Base-by-base conservation (phyloP, 148 eudicot species). In the Nyssa sinensis region DNA sequence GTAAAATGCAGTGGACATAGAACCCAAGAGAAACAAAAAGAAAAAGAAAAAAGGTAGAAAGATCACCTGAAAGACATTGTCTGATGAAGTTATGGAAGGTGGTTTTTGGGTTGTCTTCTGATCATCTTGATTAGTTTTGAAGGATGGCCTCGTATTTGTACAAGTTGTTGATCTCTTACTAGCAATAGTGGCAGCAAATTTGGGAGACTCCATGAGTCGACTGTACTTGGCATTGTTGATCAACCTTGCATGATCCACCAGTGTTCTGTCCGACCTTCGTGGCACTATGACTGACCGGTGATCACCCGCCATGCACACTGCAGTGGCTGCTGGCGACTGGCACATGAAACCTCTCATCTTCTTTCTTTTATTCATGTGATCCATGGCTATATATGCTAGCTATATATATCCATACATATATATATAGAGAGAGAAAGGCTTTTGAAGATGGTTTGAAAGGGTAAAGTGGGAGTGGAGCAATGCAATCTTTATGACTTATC, bases 341-440 rank as follows among this genome's bases (percentile, higher is more conserved):
- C 94, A 90, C 91, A 90, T 86, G 77, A 88, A 88, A 2, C 91
- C 91, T 71, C 87, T 78, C 83, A 79, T 83, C 76, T 67, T 75
- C 83, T 33, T 62, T 7, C 34, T 35, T 73, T 63, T 73, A 71
- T 81, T 86, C 74, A 37, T 61, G 39, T 67, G 76, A 8, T 32
- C 59, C 24, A 55, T 55, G 21, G 11, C 9, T 1, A 66, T 66
- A 31, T 37, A 4, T 37, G 41, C 44, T 49, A 49, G 55, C 17
- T 33, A 13, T n/a, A 34, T 65, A 65, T 19, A 4, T 63, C 7
- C 34, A 10, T 64, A 35, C 34, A n/a, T 65, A 65, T 35, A 25
- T 37, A 32, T 21, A 71, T 21, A 53, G 37, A n/a, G 31, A 41
- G 12, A 49, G 7, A 47, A 35, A 74, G 39, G 64, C 28, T 59